Conservation (phyloP, 2,329 filamentous ascomycete species). For the Trichoderma atroviride region DNA sequence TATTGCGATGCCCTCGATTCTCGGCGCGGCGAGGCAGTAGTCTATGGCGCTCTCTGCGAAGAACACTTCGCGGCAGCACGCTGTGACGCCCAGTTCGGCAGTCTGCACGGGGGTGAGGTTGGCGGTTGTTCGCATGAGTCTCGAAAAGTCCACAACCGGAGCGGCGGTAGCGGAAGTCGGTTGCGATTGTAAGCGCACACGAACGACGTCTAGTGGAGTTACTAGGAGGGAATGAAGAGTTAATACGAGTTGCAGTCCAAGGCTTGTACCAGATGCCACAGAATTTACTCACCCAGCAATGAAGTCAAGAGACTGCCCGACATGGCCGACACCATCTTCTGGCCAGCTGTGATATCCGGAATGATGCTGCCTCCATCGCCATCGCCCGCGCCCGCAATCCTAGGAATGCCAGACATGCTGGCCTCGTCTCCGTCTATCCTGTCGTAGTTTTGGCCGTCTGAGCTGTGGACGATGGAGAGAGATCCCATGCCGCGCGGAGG, state of each 20-base stretch:
- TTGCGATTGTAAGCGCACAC: conserved; percentile 91
- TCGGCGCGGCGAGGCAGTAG: conserved; percentile 74
- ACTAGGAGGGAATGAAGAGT: conserved; percentile 54
- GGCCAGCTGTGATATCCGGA: conserved; percentile 73
- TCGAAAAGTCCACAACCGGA: conserved; percentile 57
- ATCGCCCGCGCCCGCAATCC: conserved; percentile 33
- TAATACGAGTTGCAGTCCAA: not conserved
- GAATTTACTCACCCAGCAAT: conserved; percentile 68
- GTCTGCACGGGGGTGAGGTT: conserved; percentile 71
- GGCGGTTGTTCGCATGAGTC: conserved; percentile 57
- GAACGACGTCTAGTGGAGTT: conserved; percentile 94
- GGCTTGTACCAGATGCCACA: not conserved
- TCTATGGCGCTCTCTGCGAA: conserved; percentile 87
- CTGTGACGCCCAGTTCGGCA: conserved; percentile 83
- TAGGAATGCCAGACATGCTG: conserved; percentile 37
- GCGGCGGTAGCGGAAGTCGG: conserved; percentile 46
- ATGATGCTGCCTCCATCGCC: conserved; percentile 41
- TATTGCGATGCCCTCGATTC: conserved; percentile 50
- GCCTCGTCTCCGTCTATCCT: conserved; percentile 37
- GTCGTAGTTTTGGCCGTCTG: conserved; percentile 35
- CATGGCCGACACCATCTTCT: conserved; percentile 95
- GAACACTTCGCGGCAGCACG: conserved; percentile 96
- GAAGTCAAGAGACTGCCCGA: conserved; percentile 89
- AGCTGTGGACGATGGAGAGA: conserved; percentile 26
- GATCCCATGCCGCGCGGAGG: conserved; percentile 28